Base-by-base conservation (phyloP, 768 basidiomycete genomes). In the Rhizopogon salebrosus region DNA sequence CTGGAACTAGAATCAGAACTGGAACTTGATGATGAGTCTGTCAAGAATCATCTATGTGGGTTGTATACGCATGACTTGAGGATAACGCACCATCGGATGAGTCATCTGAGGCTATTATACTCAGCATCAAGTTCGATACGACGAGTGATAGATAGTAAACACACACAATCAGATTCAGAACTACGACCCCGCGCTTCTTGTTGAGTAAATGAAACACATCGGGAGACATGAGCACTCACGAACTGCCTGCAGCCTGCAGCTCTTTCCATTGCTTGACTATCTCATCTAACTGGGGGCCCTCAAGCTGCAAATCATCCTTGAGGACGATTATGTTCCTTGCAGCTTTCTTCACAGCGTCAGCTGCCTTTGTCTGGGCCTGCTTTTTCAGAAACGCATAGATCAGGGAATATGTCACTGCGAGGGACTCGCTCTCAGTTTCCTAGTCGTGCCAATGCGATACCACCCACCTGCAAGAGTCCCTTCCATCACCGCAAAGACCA, bases 311-410 rank as follows among this genome's bases (percentile, higher is more conserved):
- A 35, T 73, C 75, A 52, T 86, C 84, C 56, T 83, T 80, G 23
- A 90, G 70, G 11, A 82, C 68, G 37, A 87, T 79, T 14, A 80
- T 62, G 43, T 77, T 73, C 66, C 81, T 84, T 20, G 80, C 88
- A 23, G 87, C 87, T 58, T 85, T 88, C 71, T 82, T 89, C 46
- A 92, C 72, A 1, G 85, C 84, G 53, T 78, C 73, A 8, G 91
- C 91, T 7, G 82, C 87, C 60, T 89, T 89, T 27, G 65, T 63
- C 65, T 92, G 86, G 0, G 79, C 76, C 42, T 77, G 81, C 62
- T 82, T 79, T 53, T 67, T 73, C 35, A 94, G 75, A 70, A 93
- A 94, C 8, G 80, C 72, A 62, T 91, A 79, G 53, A 94, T 83
- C 46, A 91, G 70, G 59, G 81, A 78, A 73, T 92, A 94, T 4